Evolutionary conservation across 768 basidiomycete genomes (phyloP).

Genomic region (Lentinus tigrinus): DNA sequence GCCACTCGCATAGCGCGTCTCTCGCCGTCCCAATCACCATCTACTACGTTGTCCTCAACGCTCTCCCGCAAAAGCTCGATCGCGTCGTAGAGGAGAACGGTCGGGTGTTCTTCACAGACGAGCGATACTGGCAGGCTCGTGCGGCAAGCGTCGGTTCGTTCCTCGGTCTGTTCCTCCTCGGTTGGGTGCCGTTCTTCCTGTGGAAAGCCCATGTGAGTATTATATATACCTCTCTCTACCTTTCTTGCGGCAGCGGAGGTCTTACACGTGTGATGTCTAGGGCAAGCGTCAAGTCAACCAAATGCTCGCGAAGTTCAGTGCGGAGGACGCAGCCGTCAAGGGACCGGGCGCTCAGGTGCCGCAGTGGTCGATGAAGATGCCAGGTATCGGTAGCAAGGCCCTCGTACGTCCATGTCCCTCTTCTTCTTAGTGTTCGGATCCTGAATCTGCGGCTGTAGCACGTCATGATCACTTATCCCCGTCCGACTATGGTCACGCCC

Average conservation of each 20-base stretch:
- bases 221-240: not conserved
- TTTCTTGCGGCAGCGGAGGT: not conserved
- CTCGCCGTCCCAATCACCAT: conserved; percentile 40
- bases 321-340: conserved; percentile 34
- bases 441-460: conserved; percentile 28
- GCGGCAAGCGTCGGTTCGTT: conserved; percentile 35
- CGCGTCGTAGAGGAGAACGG: conserved; percentile 11
- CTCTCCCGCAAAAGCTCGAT: conserved; percentile 24
- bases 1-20: conserved; percentile 30
- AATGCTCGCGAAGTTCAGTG: conserved; percentile 41
- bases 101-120: conserved; percentile 16
- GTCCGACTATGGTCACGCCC: conserved; percentile 26
- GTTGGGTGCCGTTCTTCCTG: conserved; percentile 40
- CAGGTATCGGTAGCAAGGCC: conserved; percentile 37
- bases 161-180: conserved; percentile 38
- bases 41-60: conserved; percentile 34
- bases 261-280: conserved; percentile 24
- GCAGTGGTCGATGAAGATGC: conserved; percentile 41
- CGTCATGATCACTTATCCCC: conserved; percentile 40
- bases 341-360: conserved; percentile 29
- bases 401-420: conserved; percentile 30
- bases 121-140: conserved; percentile 34
- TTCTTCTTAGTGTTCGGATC: not conserved
- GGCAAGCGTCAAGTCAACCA: conserved; percentile 40
- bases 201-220: conserved; percentile 46